Base-by-base conservation (phyloP, 2,329 filamentous ascomycete genomes). In the Xylariales sp. region DNA sequence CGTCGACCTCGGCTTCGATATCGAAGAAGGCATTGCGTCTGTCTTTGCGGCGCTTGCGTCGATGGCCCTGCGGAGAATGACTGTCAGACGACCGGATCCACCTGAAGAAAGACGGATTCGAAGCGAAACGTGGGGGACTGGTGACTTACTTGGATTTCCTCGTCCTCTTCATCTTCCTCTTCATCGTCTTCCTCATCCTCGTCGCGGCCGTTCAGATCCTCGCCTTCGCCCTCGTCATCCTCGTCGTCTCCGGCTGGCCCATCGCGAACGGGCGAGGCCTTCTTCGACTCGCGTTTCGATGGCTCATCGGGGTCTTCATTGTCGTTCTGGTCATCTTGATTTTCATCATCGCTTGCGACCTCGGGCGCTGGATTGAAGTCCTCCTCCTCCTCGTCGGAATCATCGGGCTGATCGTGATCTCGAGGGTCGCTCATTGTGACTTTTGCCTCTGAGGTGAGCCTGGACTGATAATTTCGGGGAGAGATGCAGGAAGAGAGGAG, bases 1-100 rank as follows among this genome's bases (percentile, higher is more conserved):
- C 93, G 58, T 97, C 93, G 53, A 98, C 93, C 68, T 96, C 93
- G 62, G 93, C 93, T 73, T 98, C 93, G 57, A 91, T 88, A 80
- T 98, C 93, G 68, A 98, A 82, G 79, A 96, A 96, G 57, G 85
- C 83, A 54, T 88, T 87, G 49, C 88, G 80, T 50, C 78, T 77
- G 50, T 86, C 81, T 61, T 80, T 80, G 62, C 82, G 84, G 44
- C 90, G 86, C 65, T 97, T 97, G 54, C 85, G 79, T 43, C 87
- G 86, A 57, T 88, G 76, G 44, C 73, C 69, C 76, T 80, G 44
- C 29, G 24, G 45, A 32, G 14, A 14, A 36, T 16, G 12, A 20
- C 21, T 12, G 21, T 42, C 20, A 42, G 31, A 36, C 20, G 21
- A 18, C 9, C 8, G 14, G 50, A 9, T 38, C n/a, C n/a, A n/a